Evolutionary conservation across 2,329 filamentous ascomycete species (phyloP).

Genomic region (Talaromyces sp.): DNA sequence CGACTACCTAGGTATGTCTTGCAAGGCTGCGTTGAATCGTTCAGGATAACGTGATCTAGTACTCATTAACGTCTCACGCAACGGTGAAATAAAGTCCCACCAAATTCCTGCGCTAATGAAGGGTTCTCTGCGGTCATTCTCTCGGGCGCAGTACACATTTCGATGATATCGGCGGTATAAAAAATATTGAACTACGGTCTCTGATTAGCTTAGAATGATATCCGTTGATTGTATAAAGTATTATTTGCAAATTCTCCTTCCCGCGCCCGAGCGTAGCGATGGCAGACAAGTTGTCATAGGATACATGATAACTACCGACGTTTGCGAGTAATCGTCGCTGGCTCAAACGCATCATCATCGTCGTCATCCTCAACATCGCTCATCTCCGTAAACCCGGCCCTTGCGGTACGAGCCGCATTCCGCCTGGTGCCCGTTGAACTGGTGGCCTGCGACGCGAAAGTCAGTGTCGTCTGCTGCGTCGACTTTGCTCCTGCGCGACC

Average conservation of each 20-base stretch:
- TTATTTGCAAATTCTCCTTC: too few relatives aligned
- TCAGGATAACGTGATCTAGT: too few relatives aligned
- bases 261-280: too few relatives aligned
- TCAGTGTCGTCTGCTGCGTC: constrained; percentile 40
- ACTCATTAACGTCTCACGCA: background rate
- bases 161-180: background rate
- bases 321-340: constrained; percentile 23
- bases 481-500: constrained; percentile 24
- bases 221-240: too few relatives aligned
- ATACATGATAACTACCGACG: constrained; percentile 4
- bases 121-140: background rate
- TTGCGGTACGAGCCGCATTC: constrained; percentile 30
- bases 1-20: too few relatives aligned
- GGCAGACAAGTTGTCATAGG: too few relatives aligned
- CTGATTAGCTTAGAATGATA: too few relatives aligned
- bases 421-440: constrained; percentile 25
- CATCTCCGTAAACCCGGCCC: constrained; percentile 31
- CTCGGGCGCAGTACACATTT: background rate
- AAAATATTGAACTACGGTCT: too few relatives aligned
- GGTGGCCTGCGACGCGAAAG: constrained; percentile 40
- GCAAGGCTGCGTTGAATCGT: too few relatives aligned
- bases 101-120: background rate
- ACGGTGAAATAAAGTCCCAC: background rate
- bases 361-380: constrained; percentile 41
- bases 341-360: constrained; percentile 47